Conservation (phyloP, 805 yeast species). For the Metschnikowia bowlesiae region DNA sequence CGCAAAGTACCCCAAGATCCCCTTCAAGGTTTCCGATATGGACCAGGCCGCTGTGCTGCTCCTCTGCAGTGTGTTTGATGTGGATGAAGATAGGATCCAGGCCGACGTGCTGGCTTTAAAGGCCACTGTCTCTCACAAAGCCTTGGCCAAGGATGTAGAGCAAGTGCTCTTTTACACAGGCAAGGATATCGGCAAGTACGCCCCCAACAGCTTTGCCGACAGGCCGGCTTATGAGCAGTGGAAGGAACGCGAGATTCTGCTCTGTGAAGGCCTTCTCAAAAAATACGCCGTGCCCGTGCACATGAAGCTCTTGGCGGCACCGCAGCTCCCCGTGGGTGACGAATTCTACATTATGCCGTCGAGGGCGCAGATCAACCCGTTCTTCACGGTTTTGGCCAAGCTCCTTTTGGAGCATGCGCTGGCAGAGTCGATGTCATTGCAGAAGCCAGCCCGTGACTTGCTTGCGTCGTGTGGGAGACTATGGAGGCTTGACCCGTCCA, state of each 20-base stretch:
- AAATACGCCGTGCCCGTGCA: conserved; percentile 33
- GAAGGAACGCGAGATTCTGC: conserved; percentile 26
- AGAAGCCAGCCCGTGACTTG: conserved; percentile 43
- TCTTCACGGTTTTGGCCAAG: conserved; percentile 36
- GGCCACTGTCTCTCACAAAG: conserved; percentile 36
- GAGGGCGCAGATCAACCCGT: conserved; percentile 31
- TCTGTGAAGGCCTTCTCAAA: conserved; percentile 20
- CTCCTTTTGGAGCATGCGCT: conserved; percentile 33
- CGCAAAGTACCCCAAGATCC: conserved; percentile 37
- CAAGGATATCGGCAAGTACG: conserved; percentile 40
- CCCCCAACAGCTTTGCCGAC: conserved; percentile 22
- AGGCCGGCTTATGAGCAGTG: conserved; percentile 26
- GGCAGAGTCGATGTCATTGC: conserved; percentile 1
- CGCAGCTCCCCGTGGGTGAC: conserved; percentile 31
- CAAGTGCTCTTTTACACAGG: conserved; percentile 30
- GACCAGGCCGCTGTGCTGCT: conserved; percentile 41
- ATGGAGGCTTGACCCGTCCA: conserved; percentile 55
- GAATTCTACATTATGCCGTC: conserved; percentile 37
- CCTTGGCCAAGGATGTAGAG: conserved; percentile 34
- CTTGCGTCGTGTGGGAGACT: conserved; percentile 43
- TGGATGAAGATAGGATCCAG: conserved; percentile 49
- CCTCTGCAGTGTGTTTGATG: conserved; percentile 45
- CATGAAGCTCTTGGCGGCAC: conserved; percentile 26
- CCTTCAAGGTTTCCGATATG: conserved; percentile 53
- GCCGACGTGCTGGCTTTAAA: conserved; percentile 46